A percentile compares a stretch with the other conserved stretches of the same genome.
phyloP scores from a whole-genome alignment of 192 early-diverging fungal species.

The Diversispora epigaea region DNA sequence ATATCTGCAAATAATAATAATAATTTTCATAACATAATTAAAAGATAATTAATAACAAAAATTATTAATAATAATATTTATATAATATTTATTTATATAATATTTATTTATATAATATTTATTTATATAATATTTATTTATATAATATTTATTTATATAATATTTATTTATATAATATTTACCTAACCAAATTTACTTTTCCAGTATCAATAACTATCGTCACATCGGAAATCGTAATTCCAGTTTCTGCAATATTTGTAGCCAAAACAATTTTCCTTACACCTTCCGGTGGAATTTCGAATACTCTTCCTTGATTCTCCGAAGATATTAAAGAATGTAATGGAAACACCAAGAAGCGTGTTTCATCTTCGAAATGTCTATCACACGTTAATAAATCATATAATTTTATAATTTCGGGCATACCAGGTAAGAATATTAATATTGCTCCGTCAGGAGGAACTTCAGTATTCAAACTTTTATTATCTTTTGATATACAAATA shows the following conservation, averaged over 20 bases:
- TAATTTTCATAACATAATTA: too few relatives aligned
- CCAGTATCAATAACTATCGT: conserved; percentile 78
- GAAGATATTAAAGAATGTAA: conserved; percentile 71
- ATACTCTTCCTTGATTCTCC: conserved; percentile 68
- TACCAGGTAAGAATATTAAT: conserved; percentile 74
- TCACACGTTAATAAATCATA: conserved; percentile 52
- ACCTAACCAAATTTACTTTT: conserved; percentile 71
- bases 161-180: conserved; percentile 33
- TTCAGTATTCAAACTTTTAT: conserved; percentile 42
- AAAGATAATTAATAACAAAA: not conserved
- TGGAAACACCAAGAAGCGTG: conserved; percentile 44
- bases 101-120: conserved; percentile 43
- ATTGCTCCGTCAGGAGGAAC: conserved; percentile 53
- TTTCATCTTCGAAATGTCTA: conserved; percentile 49
- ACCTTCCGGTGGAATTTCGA: conserved; percentile 49
- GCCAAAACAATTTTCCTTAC: conserved; percentile 71
- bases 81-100: not conserved
- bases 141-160: not conserved
- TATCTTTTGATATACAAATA: conserved; percentile 53
- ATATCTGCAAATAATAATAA: conserved; percentile 37
- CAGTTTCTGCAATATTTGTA: conserved; percentile 83
- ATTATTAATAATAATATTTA: not conserved
- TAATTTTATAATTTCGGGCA: conserved; percentile 68
- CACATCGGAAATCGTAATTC: conserved; percentile 81
- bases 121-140: conserved; percentile 45